Percentiles rank a stretch among this genome's conserved stretches.
Evolutionary conservation across 306 rosid genomes (phyloP).

Genomic region (Inga laurina): DNA sequence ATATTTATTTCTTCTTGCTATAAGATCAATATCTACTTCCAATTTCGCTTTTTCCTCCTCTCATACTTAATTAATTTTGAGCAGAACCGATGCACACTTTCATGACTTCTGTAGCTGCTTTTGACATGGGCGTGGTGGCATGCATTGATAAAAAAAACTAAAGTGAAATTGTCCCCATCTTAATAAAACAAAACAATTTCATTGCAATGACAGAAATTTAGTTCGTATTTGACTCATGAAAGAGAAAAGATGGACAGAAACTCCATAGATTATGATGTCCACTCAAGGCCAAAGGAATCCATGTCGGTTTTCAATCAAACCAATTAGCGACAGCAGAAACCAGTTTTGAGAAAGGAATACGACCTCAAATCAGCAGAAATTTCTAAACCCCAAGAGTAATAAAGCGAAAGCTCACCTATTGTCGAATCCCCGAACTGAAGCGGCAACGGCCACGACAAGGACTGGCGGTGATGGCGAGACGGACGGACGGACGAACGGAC

Average conservation of each 20-base stretch:
- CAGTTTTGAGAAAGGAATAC: not conserved
- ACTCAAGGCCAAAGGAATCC: not conserved
- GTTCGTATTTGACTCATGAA: not conserved
- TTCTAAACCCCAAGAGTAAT: not conserved
- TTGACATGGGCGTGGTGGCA: not conserved
- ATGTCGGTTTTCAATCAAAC: not conserved
- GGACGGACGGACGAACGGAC: not conserved
- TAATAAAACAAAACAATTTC: not conserved
- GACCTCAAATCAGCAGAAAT: conserved; percentile 7
- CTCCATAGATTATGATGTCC: not conserved
- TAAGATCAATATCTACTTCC: not conserved
- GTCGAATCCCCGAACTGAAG: not conserved
- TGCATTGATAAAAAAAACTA: not conserved
- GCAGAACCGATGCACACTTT: not conserved
- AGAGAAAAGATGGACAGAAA: not conserved
- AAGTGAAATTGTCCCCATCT: not conserved
- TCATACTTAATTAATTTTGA: not conserved
- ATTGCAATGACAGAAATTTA: not conserved
- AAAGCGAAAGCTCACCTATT: conserved; percentile 14
- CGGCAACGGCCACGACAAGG: not conserved
- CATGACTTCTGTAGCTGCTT: not conserved
- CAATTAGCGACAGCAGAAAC: not conserved
- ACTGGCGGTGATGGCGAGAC: not conserved
- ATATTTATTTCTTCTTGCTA: not conserved
- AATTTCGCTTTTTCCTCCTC: not conserved